Conservation (phyloP, 2,329 filamentous ascomycete genomes). For the Pseudogymnoascus verrucosus region DNA sequence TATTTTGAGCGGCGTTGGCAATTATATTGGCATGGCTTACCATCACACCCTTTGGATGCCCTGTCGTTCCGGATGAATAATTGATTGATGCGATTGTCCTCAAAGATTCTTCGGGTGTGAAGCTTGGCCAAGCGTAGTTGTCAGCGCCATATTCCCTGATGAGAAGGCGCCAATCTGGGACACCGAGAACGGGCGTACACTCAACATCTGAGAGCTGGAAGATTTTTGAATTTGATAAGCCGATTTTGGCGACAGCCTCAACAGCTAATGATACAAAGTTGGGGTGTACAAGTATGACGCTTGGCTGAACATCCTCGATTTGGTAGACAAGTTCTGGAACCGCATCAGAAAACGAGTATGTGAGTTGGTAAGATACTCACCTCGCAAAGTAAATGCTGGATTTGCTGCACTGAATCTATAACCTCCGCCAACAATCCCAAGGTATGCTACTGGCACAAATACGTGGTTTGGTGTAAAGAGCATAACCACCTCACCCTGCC, state of each 20-base stretch:
- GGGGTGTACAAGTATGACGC: slow-evolving; percentile 42
- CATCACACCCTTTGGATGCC: slow-evolving; percentile 41
- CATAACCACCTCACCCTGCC: slow-evolving; percentile 44
- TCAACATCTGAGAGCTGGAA: slow-evolving; percentile 41
- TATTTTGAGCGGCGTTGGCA: slow-evolving; percentile 42
- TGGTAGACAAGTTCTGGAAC: slow-evolving; percentile 42
- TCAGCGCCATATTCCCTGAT: slow-evolving; percentile 45
- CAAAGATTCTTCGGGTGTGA: slow-evolving; percentile 30
- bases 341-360: background rate
- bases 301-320: slow-evolving; percentile 42
- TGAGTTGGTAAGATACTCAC: slow-evolving; percentile 26
- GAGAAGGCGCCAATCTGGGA: slow-evolving; percentile 57
- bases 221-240: slow-evolving; percentile 35
- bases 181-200: slow-evolving; percentile 28
- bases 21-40: slow-evolving; percentile 42
- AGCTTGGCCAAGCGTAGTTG: slow-evolving; percentile 55
- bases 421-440: slow-evolving; percentile 45
- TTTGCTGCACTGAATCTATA: slow-evolving; percentile 48
- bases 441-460: slow-evolving; percentile 45
- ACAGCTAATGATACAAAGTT: slow-evolving; percentile 36
- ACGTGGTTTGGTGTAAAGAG: slow-evolving; percentile 48
- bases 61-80: slow-evolving; percentile 44
- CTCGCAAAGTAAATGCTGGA: slow-evolving; percentile 41
- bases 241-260: slow-evolving; percentile 34
- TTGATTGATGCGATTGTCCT: slow-evolving; percentile 37